phyloP scores from a whole-genome alignment of 2,329 filamentous ascomycete genomes.

The Cladosporium halotolerans region DNA sequence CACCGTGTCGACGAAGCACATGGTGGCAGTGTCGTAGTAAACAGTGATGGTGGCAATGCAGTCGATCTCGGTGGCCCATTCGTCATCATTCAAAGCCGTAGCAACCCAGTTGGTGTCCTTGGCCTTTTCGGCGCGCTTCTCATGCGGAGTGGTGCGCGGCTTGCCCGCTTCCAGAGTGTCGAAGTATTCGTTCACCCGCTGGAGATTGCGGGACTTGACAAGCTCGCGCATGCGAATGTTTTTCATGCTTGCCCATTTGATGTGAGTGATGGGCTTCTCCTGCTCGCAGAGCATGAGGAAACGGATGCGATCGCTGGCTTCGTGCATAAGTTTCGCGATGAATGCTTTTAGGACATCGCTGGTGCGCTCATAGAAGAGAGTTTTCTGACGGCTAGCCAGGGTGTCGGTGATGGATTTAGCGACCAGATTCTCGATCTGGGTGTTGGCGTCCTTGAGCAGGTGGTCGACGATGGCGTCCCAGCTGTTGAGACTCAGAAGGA shows the following conservation, averaged over 20 bases:
- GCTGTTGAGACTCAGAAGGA: conserved; percentile 27
- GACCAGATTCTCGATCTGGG: neutral
- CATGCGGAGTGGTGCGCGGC: neutral
- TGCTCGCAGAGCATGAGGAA: conserved; percentile 27
- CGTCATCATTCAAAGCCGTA: conserved; percentile 48
- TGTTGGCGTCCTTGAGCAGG: neutral
- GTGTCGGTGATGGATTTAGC: neutral
- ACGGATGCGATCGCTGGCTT: conserved; percentile 28
- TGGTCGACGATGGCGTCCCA: conserved; percentile 23
- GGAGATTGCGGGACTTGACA: conserved; percentile 20
- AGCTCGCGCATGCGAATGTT: conserved; percentile 20
- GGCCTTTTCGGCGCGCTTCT: conserved; percentile 26
- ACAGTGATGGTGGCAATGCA: conserved; percentile 22
- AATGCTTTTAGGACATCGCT: conserved; percentile 28
- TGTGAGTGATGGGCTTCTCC: conserved; percentile 7
- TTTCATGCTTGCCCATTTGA: conserved; percentile 7
- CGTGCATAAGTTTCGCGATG: conserved; percentile 22
- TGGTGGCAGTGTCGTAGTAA: conserved; percentile 63
- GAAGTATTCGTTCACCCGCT: conserved; percentile 26
- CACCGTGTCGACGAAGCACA: conserved; percentile 56
- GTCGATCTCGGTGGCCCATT: conserved; percentile 30
- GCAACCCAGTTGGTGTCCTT: conserved; percentile 24
- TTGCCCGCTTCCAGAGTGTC: conserved; percentile 17
- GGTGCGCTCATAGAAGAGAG: neutral
- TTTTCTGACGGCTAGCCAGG: neutral